Percentiles rank a stretch among this genome's conserved stretches.
phyloP scores from a whole-genome alignment of 2,329 filamentous ascomycete genomes.

The Colletotrichum salicis region DNA sequence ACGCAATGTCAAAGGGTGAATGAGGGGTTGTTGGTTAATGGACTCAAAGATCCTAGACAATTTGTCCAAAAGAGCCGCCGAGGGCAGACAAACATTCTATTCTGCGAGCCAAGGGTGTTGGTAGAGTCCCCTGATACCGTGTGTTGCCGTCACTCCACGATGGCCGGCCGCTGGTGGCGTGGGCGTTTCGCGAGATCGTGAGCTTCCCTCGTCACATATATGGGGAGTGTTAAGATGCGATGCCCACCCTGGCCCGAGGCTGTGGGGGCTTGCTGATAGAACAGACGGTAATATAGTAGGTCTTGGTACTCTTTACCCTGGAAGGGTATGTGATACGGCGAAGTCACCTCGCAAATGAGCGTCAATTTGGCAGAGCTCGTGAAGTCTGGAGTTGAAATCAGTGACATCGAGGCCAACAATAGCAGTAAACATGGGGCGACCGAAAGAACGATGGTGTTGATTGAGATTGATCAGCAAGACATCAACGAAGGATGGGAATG shows the following conservation, averaged over 20 bases:
- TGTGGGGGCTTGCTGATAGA: not conserved
- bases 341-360: not conserved
- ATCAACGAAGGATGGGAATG: no score
- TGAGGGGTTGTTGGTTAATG: constrained; percentile 3
- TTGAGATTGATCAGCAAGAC: not conserved
- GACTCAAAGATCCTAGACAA: not conserved
- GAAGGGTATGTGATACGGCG: not conserved
- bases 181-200: not conserved
- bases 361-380: not conserved
- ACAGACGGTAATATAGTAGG: not conserved
- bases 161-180: not conserved
- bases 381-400: not conserved
- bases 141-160: constrained; percentile 16
- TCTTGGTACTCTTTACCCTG: not conserved
- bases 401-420: not conserved
- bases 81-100: not conserved
- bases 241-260: not conserved
- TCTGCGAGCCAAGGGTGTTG: not conserved
- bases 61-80: not conserved
- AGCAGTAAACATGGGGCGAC: not conserved
- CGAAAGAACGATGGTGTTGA: not conserved
- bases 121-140: not conserved
- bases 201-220: not conserved
- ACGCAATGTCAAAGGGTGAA: not conserved
- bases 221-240: not conserved